These are phyloP conservation scores for Sugiyamaella paludigena DNA, from an alignment of 1,139 yeast species.

Conservation along the genomic window DNA sequence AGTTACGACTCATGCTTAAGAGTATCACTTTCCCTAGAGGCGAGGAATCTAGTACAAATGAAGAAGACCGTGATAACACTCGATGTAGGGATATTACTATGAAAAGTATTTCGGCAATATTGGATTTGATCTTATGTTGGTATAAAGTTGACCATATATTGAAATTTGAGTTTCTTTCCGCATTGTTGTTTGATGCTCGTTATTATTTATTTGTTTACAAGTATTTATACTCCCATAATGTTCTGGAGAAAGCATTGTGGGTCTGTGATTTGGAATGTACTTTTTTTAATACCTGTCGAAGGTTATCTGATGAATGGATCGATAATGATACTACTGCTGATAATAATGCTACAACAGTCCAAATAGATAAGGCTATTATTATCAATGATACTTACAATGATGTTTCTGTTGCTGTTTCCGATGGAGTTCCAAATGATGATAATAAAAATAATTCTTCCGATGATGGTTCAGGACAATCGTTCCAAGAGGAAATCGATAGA, in stretches of 20 bases:
- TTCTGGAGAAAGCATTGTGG: slow-evolving; percentile 34
- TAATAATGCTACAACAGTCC: not conserved
- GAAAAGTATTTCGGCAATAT: slow-evolving; percentile 58
- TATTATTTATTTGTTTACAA: slow-evolving; percentile 49
- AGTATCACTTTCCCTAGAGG: slow-evolving; percentile 30
- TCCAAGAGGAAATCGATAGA: slow-evolving; percentile 20
- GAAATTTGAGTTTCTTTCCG: slow-evolving; percentile 71
- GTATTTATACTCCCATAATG: slow-evolving; percentile 39
- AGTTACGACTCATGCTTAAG: slow-evolving; percentile 59
- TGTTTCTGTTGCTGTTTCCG: not conserved
- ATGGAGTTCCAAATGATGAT: not conserved
- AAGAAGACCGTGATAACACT: slow-evolving; percentile 46
- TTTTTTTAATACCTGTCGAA: slow-evolving; percentile 5
- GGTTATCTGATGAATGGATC: slow-evolving; percentile 8
- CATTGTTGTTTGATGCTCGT: slow-evolving; percentile 72
- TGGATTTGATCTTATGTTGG: slow-evolving; percentile 65
- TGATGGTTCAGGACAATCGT: not conserved
- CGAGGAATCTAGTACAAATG: slow-evolving; percentile 29
- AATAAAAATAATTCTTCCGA: not conserved
- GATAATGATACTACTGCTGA: not conserved
- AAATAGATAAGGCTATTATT: not conserved
- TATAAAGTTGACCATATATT: slow-evolving; percentile 72
- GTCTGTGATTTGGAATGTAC: slow-evolving; percentile 30
- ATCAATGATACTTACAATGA: not conserved
- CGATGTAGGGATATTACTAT: slow-evolving; percentile 63